These are phyloP conservation scores for Kodamaea fukazawae DNA, from an alignment of 805 yeast genomes.

Conservation along the genomic window DNA sequence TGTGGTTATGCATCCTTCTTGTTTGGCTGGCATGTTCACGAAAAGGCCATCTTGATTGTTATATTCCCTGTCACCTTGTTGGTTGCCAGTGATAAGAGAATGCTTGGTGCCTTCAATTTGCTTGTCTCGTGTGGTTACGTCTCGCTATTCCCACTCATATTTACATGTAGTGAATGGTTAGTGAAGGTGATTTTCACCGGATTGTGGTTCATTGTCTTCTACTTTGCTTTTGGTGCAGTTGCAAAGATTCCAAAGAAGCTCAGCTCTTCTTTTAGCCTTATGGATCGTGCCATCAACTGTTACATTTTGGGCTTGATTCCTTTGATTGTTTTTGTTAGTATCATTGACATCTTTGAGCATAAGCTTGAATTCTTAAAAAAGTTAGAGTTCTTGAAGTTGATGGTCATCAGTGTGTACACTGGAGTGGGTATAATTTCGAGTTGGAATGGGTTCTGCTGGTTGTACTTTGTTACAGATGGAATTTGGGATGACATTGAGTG, in stretches of 20 bases:
- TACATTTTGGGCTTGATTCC: conserved; percentile 70
- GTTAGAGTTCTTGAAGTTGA: conserved; percentile 72
- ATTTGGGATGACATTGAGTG: conserved; percentile 45
- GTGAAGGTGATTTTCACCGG: conserved; percentile 74
- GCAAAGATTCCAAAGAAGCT: conserved; percentile 50
- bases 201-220: conserved; percentile 81
- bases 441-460: conserved; percentile 88
- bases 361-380: conserved; percentile 52
- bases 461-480: conserved; percentile 78
- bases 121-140: conserved; percentile 79
- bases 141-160: conserved; percentile 83
- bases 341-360: conserved; percentile 54
- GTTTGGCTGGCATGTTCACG: conserved; percentile 99
- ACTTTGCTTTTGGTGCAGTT: conserved; percentile 68
- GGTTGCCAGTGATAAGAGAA: conserved; percentile 65
- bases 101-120: conserved; percentile 68
- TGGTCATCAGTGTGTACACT: conserved; percentile 84
- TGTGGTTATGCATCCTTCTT: conserved; percentile 90
- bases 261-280: conserved; percentile 31
- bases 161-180: conserved; percentile 74
- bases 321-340: conserved; percentile 45
- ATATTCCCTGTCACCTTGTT: conserved; percentile 85
- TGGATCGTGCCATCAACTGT: conserved; percentile 66
- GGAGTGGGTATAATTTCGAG: conserved; percentile 78
- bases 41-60: conserved; percentile 88